Evolutionary conservation across 768 basidiomycete genomes (phyloP).

Genomic region (Sporobolomyces pararoseus): DNA sequence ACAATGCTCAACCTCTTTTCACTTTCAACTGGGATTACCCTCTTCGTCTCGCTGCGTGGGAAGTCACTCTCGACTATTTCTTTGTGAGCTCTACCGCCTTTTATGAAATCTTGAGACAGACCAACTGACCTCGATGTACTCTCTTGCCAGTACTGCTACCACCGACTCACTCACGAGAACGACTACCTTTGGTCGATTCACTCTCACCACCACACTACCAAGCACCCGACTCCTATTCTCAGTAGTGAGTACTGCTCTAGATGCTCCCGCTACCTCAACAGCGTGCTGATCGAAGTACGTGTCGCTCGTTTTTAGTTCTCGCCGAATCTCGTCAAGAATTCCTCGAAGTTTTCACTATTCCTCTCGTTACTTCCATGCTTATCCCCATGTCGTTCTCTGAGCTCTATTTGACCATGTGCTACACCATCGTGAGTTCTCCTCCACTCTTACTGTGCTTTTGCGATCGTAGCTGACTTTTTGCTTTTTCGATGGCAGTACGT

Average conservation of each 20-base stretch:
- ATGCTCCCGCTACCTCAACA: not conserved
- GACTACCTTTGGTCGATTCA: constrained; percentile 36
- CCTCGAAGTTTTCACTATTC: constrained; percentile 24
- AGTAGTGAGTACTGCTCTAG: not conserved
- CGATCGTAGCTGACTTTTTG: not conserved
- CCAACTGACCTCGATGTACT: too few species aligned
- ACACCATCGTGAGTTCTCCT: constrained; percentile 7
- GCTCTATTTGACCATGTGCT: constrained; percentile 16
- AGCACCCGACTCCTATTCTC: constrained; percentile 34
- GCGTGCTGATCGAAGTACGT: too few species aligned
- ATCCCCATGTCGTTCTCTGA: constrained; percentile 30
- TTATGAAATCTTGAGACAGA: too few species aligned
- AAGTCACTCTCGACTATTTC: constrained; percentile 31
- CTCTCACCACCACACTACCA: constrained; percentile 21
- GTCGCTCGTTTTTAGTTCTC: constrained; percentile 14
- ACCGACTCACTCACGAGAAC: constrained; percentile 29
- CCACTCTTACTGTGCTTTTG: not conserved
- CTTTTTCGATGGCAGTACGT: constrained; percentile 12
- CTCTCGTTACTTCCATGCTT: constrained; percentile 11
- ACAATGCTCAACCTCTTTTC: not conserved
- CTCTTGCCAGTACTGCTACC: constrained; percentile 25
- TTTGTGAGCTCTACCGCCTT: constrained; percentile 12
- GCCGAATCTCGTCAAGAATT: constrained; percentile 26
- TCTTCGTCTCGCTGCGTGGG: constrained; percentile 21
- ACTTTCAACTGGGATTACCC: constrained; percentile 23